A percentile compares a stretch with the other conserved stretches of the same genome.
Evolutionary conservation across 2,329 filamentous ascomycete genomes (phyloP).

Genomic region (Colletotrichum tamarilloi): DNA sequence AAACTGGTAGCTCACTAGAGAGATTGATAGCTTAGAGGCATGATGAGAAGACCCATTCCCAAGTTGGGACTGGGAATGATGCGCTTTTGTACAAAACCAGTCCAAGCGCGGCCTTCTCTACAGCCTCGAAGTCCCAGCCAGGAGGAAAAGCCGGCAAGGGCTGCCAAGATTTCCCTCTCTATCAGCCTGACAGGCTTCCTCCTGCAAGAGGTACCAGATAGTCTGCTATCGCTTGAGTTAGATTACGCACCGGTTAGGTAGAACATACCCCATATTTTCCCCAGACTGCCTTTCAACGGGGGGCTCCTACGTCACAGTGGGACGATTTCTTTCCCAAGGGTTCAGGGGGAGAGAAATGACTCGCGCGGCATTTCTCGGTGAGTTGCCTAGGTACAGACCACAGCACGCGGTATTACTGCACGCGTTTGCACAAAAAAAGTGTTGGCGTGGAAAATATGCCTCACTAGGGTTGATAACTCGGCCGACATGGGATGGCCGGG

Average conservation of each 20-base stretch:
- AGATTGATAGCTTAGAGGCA: neutral
- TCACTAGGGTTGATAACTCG: neutral
- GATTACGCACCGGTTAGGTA: conserved; percentile 22
- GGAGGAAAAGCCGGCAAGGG: conserved; percentile 11
- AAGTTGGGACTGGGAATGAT: conserved; percentile 10
- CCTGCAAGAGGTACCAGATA: conserved; percentile 15
- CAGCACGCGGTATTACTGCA: neutral
- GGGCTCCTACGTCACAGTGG: conserved; percentile 29
- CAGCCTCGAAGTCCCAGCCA: neutral
- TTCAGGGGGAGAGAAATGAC: conserved; percentile 25
- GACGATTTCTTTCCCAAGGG: conserved; percentile 15
- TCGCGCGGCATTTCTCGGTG: conserved; percentile 9
- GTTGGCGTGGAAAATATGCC: neutral
- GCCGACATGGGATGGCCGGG: neutral
- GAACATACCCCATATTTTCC: conserved; percentile 26
- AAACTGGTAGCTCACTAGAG: neutral
- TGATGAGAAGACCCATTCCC: neutral
- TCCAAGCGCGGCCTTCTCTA: conserved; percentile 5
- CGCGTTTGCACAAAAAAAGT: neutral
- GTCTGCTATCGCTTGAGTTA: conserved; percentile 17
- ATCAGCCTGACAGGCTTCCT: conserved; percentile 20
- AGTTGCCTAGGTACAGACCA: neutral
- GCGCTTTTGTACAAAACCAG: conserved; percentile 30
- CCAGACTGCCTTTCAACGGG: conserved; percentile 19
- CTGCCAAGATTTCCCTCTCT: conserved; percentile 20